phyloP scores from a whole-genome alignment of 2,329 filamentous ascomycete species.

The Akanthomyces lecanii region DNA sequence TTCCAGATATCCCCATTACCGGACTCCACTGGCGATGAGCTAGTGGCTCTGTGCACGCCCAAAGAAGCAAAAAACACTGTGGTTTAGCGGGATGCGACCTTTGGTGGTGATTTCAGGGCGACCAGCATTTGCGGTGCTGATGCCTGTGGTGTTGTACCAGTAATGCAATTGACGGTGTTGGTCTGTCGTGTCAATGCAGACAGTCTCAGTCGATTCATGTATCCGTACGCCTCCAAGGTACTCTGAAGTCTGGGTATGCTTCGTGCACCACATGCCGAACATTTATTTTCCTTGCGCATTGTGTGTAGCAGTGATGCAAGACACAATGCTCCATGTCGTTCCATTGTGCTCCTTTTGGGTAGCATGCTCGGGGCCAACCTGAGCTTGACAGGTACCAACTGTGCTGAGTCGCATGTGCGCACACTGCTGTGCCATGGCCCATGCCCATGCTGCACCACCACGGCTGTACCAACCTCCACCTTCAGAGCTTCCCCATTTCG shows the following conservation, averaged over 20 bases:
- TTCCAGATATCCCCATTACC: not conserved
- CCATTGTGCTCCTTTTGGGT: not conserved
- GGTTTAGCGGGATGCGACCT: not conserved
- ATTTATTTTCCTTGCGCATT: not conserved
- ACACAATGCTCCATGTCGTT: not conserved
- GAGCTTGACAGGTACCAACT: not conserved
- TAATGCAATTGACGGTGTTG: not conserved
- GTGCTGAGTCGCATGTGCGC: too few species aligned
- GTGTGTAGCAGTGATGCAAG: not conserved
- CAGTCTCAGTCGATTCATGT: too few species aligned
- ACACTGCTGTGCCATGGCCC: not conserved
- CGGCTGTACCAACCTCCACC: not conserved
- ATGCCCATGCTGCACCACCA: not conserved
- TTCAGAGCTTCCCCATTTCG: conserved; percentile 9
- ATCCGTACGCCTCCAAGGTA: too few species aligned
- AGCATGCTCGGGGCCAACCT: too few species aligned
- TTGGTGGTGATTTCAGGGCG: not conserved
- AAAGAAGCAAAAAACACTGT: conserved; percentile 1
- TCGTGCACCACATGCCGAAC: not conserved
- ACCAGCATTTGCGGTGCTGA: not conserved
- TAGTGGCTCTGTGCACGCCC: conserved; percentile 3
- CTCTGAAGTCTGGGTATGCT: not conserved
- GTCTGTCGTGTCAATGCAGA: too few species aligned
- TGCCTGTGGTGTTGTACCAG: not conserved
- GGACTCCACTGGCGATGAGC: not conserved